Conservation (phyloP, 1,284 basidiomycete species). For the Kwoniella shivajii region DNA sequence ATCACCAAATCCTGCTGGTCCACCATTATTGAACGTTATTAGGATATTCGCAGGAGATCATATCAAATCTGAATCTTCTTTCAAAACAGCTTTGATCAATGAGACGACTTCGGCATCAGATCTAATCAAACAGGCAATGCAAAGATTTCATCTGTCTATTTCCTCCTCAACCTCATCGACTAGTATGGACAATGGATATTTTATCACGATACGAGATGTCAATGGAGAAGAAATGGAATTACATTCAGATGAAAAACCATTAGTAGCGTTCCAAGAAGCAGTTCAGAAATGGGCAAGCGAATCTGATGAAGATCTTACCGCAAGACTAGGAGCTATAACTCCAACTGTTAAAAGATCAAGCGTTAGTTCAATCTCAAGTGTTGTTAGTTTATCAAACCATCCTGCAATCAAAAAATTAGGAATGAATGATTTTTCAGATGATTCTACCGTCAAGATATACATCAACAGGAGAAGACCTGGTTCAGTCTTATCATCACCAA, state of each 20-base stretch:
- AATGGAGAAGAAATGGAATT: conserved; percentile 77
- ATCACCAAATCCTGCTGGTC: conserved; percentile 57
- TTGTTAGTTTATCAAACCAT: conserved; percentile 84
- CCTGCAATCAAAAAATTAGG: conserved; percentile 89
- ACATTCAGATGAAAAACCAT: conserved; percentile 70
- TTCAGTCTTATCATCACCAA: conserved; percentile 12
- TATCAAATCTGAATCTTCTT: conserved; percentile 85
- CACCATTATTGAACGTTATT: conserved; percentile 86
- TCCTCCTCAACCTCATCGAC: conserved; percentile 56
- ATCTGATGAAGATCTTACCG: conserved; percentile 29
- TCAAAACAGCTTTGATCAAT: conserved; percentile 95
- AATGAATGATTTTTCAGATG: conserved; percentile 97
- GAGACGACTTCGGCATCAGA: conserved; percentile 78
- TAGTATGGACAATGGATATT: conserved; percentile 66
- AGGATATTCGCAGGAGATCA: conserved; percentile 87
- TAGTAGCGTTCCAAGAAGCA: conserved; percentile 80
- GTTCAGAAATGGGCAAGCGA: conserved; percentile 37
- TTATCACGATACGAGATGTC: conserved; percentile 87
- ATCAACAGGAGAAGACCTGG: conserved; percentile 62
- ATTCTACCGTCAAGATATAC: conserved; percentile 95
- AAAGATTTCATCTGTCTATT: conserved; percentile 74
- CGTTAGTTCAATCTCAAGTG: conserved; percentile 87
- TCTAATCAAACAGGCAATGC: conserved; percentile 85
- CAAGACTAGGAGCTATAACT: conserved; percentile 47
- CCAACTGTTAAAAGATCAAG: conserved; percentile 90